phyloP scores from a whole-genome alignment of 192 early-diverging fungal genomes.

The Coemansia brasiliensis region DNA sequence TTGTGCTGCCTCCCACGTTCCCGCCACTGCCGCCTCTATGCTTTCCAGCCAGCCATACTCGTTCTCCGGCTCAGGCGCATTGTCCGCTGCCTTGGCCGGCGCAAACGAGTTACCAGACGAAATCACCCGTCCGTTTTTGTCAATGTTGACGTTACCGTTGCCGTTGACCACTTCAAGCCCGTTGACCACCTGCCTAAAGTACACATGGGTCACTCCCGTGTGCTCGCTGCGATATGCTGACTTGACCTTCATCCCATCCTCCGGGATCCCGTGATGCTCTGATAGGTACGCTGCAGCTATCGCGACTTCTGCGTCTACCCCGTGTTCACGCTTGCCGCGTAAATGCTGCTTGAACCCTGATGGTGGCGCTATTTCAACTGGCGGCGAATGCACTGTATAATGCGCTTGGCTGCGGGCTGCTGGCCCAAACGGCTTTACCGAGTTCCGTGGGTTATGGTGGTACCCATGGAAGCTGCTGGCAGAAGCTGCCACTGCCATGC shows the following conservation, averaged over 20 bases:
- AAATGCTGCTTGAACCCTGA: constrained; percentile 23
- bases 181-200: constrained; percentile 58
- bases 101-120: constrained; percentile 50
- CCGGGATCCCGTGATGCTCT: constrained; percentile 23
- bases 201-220: constrained; percentile 62
- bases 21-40: constrained; percentile 28
- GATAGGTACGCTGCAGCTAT: constrained; percentile 39
- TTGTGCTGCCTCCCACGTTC: constrained; percentile 40
- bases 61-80: background rate
- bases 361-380: constrained; percentile 24
- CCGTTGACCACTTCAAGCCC: constrained; percentile 63
- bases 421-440: constrained; percentile 45
- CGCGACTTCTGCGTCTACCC: constrained; percentile 24
- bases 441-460: constrained; percentile 39
- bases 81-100: background rate
- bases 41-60: constrained; percentile 16
- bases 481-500: constrained; percentile 37
- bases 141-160: constrained; percentile 63
- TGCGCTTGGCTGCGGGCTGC: constrained; percentile 21
- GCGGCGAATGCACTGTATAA: constrained; percentile 32
- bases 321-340: constrained; percentile 17
- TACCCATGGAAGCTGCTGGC: constrained; percentile 42
- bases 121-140: constrained; percentile 36
- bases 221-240: constrained; percentile 52
- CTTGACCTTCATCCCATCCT: constrained; percentile 36